Evolutionary conservation across 2,329 filamentous ascomycete genomes (phyloP).

Genomic region (Talaromyces sp.): DNA sequence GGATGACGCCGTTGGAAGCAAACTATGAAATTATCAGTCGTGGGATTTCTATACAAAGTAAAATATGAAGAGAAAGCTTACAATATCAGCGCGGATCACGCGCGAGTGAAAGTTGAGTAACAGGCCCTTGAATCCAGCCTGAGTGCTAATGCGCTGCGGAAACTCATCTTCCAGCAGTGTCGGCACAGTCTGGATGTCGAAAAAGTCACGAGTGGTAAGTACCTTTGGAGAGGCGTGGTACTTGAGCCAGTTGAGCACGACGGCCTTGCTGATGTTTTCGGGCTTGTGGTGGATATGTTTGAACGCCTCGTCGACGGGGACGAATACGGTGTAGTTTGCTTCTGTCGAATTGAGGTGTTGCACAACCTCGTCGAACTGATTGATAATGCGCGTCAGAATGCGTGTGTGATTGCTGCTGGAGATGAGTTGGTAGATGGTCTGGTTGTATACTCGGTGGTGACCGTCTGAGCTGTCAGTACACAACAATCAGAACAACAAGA

Average conservation of each 20-base stretch:
- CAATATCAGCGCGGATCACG: conserved; percentile 64
- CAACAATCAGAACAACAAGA: not conserved
- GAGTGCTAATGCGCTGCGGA: conserved; percentile 66
- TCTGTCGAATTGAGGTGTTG: conserved; percentile 66
- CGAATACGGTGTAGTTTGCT: conserved; percentile 70
- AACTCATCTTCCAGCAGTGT: conserved; percentile 61
- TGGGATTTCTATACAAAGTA: not conserved
- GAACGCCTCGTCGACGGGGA: conserved; percentile 70
- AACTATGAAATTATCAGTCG: conserved; percentile 37
- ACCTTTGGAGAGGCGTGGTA: conserved; percentile 69
- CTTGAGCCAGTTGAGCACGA: conserved; percentile 60
- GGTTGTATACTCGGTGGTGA: conserved; percentile 47
- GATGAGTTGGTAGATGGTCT: conserved; percentile 75
- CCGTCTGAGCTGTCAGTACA: not conserved
- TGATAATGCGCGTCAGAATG: conserved; percentile 66
- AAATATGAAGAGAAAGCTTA: conserved; percentile 26
- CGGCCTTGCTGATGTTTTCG: conserved; percentile 63
- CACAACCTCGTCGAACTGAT: conserved; percentile 66
- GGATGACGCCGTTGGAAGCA: conserved; percentile 73
- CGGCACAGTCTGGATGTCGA: conserved; percentile 67
- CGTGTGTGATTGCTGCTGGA: conserved; percentile 68
- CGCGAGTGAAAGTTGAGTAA: conserved; percentile 72
- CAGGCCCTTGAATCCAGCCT: conserved; percentile 59
- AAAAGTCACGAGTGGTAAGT: conserved; percentile 60
- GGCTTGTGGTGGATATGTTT: conserved; percentile 54